Percentiles rank a stretch among this genome's conserved stretches.
These are phyloP conservation scores for Xeromyces bisporus DNA, from an alignment of 495 filamentous ascomycete species.

Conservation along the genomic window DNA sequence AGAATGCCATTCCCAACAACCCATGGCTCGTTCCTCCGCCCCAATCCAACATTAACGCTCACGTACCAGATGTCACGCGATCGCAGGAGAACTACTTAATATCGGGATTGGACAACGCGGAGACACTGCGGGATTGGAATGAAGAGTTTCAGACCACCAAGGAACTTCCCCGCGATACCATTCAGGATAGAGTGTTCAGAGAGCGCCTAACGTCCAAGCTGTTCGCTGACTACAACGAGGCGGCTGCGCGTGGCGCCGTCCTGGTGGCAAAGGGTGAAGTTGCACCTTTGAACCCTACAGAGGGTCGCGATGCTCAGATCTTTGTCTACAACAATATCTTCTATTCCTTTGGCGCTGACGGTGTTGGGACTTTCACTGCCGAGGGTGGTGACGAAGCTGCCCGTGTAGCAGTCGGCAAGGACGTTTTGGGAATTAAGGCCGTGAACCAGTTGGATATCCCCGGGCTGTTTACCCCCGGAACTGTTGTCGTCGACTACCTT, in stretches of 20 bases:
- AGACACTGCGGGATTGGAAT: constrained; percentile 95
- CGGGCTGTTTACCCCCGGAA: constrained; percentile 86
- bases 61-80: constrained; percentile 69
- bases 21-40: constrained; percentile 76
- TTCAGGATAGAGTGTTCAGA: constrained; percentile 91
- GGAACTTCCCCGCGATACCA: constrained; percentile 78
- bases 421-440: constrained; percentile 79
- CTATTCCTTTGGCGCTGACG: constrained; percentile 95
- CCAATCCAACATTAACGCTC: constrained; percentile 43
- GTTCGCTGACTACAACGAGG: constrained; percentile 94
- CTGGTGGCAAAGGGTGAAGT: constrained; percentile 87
- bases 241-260: constrained; percentile 82
- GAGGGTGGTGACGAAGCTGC: constrained; percentile 97
- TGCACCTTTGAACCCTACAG: constrained; percentile 91
- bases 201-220: constrained; percentile 88
- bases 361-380: constrained; percentile 88
- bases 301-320: constrained; percentile 84
- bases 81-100: constrained; percentile 88
- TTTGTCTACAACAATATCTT: constrained; percentile 99
- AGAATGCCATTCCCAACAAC: constrained; percentile 77
- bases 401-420: constrained; percentile 89
- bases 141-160: constrained; percentile 96
- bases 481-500: constrained; percentile 91
- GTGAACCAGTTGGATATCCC: constrained; percentile 95
- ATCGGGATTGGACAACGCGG: constrained; percentile 76